Evolutionary conservation across 129 eudicot species (phyloP).

Genomic region (Flaveria linearis): DNA sequence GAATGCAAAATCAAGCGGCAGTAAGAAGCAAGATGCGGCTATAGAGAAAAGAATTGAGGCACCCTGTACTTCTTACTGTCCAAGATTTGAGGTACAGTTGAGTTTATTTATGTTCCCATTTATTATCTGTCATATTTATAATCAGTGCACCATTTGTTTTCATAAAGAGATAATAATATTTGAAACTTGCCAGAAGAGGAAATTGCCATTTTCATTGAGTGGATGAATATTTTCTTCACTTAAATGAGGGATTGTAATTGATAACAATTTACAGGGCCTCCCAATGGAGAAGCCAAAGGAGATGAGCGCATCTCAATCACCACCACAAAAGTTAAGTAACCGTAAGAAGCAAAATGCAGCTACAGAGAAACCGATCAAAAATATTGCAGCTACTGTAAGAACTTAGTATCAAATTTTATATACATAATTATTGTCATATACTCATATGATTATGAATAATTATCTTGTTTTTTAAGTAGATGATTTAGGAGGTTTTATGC

Average conservation of each 20-base stretch:
- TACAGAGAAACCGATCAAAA: not conserved
- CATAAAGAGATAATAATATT: not conserved
- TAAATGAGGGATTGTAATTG: no score
- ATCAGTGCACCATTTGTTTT: not conserved
- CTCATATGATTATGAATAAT: not conserved
- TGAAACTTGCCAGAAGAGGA: not conserved
- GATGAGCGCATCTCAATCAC: not conserved
- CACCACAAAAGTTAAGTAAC: not conserved
- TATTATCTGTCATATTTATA: not conserved
- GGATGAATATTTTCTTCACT: no score
- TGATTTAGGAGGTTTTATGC: not conserved
- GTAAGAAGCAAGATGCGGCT: constrained; percentile 21
- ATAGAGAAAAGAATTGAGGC: constrained; percentile 18
- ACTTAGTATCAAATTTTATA: not conserved
- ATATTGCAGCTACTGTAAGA: constrained; percentile 9
- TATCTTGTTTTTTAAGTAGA: not conserved
- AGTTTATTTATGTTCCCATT: not conserved
- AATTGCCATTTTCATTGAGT: no score
- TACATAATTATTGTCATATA: no score
- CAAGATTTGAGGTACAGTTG: constrained; percentile 16
- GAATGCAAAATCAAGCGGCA: constrained; percentile 20
- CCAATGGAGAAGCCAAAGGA: not conserved
- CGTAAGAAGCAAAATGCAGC: constrained; percentile 25
- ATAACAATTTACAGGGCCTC: not conserved
- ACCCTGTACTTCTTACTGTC: constrained; percentile 5